These are phyloP conservation scores for Leptographium lundbergii DNA, from an alignment of 2,329 filamentous ascomycete genomes.

Conservation along the genomic window DNA sequence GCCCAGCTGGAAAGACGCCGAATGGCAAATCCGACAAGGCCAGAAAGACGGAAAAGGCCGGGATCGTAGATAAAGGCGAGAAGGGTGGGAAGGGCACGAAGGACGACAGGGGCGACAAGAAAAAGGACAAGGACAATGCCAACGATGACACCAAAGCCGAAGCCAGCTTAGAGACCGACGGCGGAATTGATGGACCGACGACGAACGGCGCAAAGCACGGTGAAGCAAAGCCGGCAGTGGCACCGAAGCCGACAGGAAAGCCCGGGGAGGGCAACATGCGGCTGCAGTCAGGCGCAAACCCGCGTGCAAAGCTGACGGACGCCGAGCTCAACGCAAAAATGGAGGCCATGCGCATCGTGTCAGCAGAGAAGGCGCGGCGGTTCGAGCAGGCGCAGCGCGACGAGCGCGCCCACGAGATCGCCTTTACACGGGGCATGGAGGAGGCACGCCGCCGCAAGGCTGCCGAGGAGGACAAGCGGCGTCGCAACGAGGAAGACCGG, in stretches of 20 bases:
- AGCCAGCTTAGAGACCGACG: neutral
- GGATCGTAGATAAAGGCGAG: no score
- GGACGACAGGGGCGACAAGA: neutral
- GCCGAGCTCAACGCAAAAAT: conserved; percentile 45
- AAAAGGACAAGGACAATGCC: neutral
- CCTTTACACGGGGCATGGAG: conserved; percentile 42
- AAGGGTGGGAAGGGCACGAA: neutral
- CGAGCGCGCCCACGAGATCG: conserved; percentile 40
- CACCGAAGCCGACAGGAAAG: conserved; percentile 10
- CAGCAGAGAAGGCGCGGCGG: conserved; percentile 44
- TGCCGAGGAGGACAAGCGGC: conserved; percentile 38
- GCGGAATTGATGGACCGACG: neutral
- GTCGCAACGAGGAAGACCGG: conserved; percentile 38
- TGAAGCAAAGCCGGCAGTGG: conserved; percentile 12
- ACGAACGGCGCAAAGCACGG: conserved; percentile 3
- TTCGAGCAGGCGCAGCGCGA: conserved; percentile 47
- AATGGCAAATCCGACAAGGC: neutral
- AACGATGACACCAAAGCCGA: neutral
- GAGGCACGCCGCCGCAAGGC: conserved; percentile 38
- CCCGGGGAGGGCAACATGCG: conserved; percentile 17
- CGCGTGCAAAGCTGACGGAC: conserved; percentile 47
- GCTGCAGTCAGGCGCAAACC: conserved; percentile 42
- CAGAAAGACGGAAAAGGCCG: neutral
- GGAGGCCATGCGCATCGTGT: conserved; percentile 46
- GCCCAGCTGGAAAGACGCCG: neutral